phyloP scores from a whole-genome alignment of 805 yeast species.

The Wickerhamiella parazyma region DNA sequence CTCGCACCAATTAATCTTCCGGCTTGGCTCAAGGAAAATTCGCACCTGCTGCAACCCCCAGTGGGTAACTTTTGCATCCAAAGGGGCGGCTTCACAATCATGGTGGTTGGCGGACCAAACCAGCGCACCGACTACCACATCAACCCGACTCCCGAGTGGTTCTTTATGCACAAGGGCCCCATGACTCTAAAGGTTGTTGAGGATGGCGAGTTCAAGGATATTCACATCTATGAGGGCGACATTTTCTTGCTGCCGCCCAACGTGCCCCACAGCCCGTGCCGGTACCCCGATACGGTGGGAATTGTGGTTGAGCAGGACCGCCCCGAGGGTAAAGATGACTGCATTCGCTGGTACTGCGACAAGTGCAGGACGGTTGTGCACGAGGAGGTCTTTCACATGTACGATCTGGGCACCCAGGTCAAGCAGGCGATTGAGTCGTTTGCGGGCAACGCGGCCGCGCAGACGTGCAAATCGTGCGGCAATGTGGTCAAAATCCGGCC shows the following conservation, averaged over 20 bases:
- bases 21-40: slow-evolving; percentile 69
- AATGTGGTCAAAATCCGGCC: slow-evolving; percentile 27
- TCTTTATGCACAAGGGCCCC: slow-evolving; percentile 71
- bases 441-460: slow-evolving; percentile 44
- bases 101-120: slow-evolving; percentile 95
- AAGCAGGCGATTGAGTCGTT: slow-evolving; percentile 65
- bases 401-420: slow-evolving; percentile 81
- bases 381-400: slow-evolving; percentile 59
- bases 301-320: slow-evolving; percentile 87
- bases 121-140: slow-evolving; percentile 87
- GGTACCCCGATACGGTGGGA: slow-evolving; percentile 77
- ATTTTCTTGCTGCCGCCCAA: slow-evolving; percentile 77
- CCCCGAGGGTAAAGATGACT: slow-evolving; percentile 56
- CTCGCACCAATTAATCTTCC: slow-evolving; percentile 54
- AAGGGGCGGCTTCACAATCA: slow-evolving; percentile 82
- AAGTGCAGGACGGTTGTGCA: slow-evolving; percentile 51
- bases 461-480: slow-evolving; percentile 69
- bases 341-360: slow-evolving; percentile 77
- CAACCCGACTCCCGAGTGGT: slow-evolving; percentile 91
- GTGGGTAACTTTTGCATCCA: slow-evolving; percentile 85
- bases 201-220: slow-evolving; percentile 59
- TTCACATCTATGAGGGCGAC: slow-evolving; percentile 70
- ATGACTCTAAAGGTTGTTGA: slow-evolving; percentile 79
- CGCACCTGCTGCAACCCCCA: slow-evolving; percentile 71
- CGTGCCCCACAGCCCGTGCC: slow-evolving; percentile 79